Evolutionary conservation across 1,139 yeast genomes (phyloP), one percentile per base, ranked within the genome.

Genomic region (Saccharomycopsis hybrid): DNA sequence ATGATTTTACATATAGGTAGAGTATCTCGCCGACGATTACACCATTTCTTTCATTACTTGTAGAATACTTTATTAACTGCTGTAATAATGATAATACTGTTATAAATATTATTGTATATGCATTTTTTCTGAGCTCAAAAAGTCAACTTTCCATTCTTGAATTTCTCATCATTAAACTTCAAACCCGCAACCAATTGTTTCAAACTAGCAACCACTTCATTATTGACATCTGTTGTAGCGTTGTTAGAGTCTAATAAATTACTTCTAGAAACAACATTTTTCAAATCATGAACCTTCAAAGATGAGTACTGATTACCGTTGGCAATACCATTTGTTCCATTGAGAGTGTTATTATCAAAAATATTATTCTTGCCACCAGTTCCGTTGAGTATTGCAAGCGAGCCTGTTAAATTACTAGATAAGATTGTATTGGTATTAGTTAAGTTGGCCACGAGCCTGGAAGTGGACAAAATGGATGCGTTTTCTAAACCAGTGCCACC

Each of bases 211-310:
- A 24, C 32, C 7, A 18, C 31, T 27, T 41, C 28, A 29, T 13
- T 32, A 2, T 13, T n/a, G 5, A 4, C n/a, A 9, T 42, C 33
- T 28, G 31, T 39, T 27, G 31, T 31, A 9, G 8, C 9, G 18
- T 9, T 8, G 24, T 5, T 9, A 9, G 30, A 11, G 24, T 11
- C 39, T 18, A 32, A 9, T 29, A 45, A 32, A 32, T 32, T 47
- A n/a, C 18, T 40, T 40, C 30, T 44, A 4, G 40, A 39, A n/a
- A 43, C 42, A 41, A 43, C 36, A 8, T 9, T 49, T 39, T 51
- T 51, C 44, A 51, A 45, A 41, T 51, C 51, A 31, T 36, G 40
- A 8, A 44, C 42, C 8, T 32, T 50, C 5, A 46, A 11, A 4
- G 44, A 27, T n/a, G n/a, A n/a, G n/a, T n/a, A n/a, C n/a, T n/a